phyloP scores from a whole-genome alignment of 768 basidiomycete species.

The Tephrocybe sp. region DNA sequence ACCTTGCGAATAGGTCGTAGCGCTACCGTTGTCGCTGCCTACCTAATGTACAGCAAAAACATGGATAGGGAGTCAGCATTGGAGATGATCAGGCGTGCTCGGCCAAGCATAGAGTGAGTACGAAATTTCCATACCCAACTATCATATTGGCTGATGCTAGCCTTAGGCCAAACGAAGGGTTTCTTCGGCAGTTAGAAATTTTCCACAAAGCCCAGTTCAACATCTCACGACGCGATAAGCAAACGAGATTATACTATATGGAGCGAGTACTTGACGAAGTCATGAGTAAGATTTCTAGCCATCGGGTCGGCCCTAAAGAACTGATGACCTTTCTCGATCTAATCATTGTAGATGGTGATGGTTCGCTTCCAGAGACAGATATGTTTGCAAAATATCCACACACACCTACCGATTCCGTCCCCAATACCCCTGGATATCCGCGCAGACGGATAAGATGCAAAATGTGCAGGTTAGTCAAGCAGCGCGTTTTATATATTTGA shows the following conservation, averaged over 20 bases:
- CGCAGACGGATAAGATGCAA: constrained; percentile 80
- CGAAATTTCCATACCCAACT: neutral
- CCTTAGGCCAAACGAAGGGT: constrained; percentile 81
- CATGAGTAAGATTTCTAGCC: constrained; percentile 58
- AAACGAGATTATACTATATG: constrained; percentile 81
- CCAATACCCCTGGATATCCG: constrained; percentile 55
- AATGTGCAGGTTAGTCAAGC: constrained; percentile 75
- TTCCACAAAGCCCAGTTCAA: constrained; percentile 74
- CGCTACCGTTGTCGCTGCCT: constrained; percentile 83
- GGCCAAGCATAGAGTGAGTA: constrained; percentile 68
- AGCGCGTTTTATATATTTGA: neutral
- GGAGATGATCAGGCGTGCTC: constrained; percentile 60
- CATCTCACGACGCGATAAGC: constrained; percentile 66
- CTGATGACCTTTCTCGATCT: constrained; percentile 2
- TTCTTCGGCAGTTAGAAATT: constrained; percentile 76
- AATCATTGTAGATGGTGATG: constrained; percentile 71
- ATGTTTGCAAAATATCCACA: constrained; percentile 80
- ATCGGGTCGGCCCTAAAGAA: constrained; percentile 19
- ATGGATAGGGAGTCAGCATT: constrained; percentile 62
- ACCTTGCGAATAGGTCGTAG: constrained; percentile 61
- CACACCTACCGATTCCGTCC: constrained; percentile 60
- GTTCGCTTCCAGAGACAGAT: constrained; percentile 57
- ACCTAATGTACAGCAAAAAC: constrained; percentile 76
- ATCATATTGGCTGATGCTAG: neutral
- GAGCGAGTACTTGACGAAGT: constrained; percentile 72